Conservation (phyloP, 768 basidiomycete species). For the Trametes meyenii region DNA sequence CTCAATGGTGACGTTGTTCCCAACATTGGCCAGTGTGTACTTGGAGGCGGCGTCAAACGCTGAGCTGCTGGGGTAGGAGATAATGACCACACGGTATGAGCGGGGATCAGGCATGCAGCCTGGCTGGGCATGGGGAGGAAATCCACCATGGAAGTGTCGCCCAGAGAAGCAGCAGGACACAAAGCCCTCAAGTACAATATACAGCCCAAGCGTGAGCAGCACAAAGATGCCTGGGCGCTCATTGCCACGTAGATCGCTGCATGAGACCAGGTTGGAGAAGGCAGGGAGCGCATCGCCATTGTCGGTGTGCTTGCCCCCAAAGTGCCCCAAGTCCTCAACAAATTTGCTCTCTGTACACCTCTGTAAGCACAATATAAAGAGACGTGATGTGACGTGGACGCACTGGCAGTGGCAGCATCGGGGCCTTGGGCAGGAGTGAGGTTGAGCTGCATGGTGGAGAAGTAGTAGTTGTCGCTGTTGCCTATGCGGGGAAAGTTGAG, state of each 20-base stretch:
- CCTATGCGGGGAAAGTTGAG: constrained; percentile 3
- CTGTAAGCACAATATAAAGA: background rate
- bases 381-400: background rate
- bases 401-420: background rate
- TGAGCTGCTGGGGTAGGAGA: background rate
- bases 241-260: background rate
- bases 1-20: background rate
- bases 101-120: background rate
- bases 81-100: background rate
- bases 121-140: background rate
- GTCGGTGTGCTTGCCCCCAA: background rate
- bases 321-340: background rate
- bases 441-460: background rate
- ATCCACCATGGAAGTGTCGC: background rate
- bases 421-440: background rate
- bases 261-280: background rate
- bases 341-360: background rate
- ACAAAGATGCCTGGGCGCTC: background rate
- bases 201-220: background rate
- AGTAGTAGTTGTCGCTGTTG: background rate
- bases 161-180: background rate
- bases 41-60: background rate
- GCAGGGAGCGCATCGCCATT: background rate
- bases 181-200: background rate
- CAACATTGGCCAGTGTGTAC: background rate